Percentiles rank a stretch among this genome's conserved stretches.
Evolutionary conservation across 176 grass and related monocot species (phyloP).

Genomic region (Saccharum officinarum): DNA sequence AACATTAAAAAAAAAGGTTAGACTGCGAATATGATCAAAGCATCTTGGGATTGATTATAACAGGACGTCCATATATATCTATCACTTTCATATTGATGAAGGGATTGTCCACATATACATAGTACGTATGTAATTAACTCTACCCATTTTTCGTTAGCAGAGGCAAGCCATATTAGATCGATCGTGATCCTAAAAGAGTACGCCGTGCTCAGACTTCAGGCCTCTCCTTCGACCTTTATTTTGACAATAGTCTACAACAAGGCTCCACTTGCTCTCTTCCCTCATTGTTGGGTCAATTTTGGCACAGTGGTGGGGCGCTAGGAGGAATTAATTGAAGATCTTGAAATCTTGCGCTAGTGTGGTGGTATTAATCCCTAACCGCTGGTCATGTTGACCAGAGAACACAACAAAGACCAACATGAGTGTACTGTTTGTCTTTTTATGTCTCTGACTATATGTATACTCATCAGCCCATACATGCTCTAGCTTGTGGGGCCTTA

Average conservation of each 20-base stretch:
- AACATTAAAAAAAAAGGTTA: not conserved
- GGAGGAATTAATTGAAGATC: conserved; percentile 22
- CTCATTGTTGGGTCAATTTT: not conserved
- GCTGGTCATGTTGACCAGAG: not conserved
- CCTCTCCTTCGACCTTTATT: not conserved
- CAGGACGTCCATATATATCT: no score
- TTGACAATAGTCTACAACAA: not conserved
- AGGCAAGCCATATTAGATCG: no score
- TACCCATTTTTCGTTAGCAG: not conserved
- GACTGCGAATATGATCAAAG: no score
- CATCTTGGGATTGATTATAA: no score
- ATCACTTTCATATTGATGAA: no score
- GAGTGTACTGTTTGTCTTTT: not conserved
- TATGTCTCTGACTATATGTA: not conserved
- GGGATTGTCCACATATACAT: no score
- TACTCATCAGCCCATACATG: not conserved
- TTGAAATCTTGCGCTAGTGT: conserved; percentile 16
- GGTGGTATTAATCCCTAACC: conserved; percentile 6
- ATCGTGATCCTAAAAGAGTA: not conserved
- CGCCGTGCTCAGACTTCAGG: not conserved
- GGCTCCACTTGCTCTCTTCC: not conserved
- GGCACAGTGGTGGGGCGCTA: not conserved
- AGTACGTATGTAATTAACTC: not conserved
- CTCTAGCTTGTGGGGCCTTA: not conserved
- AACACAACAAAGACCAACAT: not conserved